phyloP scores from a whole-genome alignment of 768 basidiomycete genomes.

The Leccinellum albellum region DNA sequence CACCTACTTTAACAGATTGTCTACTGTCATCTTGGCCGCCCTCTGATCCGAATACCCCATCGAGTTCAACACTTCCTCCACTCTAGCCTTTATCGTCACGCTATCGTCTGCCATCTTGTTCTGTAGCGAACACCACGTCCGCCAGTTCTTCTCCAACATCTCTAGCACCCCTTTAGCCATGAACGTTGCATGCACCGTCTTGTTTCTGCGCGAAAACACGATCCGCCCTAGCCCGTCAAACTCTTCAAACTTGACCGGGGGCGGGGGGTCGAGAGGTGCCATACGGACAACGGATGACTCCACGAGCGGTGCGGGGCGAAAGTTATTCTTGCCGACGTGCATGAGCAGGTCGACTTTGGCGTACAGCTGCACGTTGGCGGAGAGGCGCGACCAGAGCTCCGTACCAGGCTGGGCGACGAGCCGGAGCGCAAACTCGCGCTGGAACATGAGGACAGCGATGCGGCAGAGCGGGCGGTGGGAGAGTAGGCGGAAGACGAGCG shows the following conservation, averaged over 20 bases:
- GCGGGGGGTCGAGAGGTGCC: constrained; percentile 90
- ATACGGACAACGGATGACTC: constrained; percentile 91
- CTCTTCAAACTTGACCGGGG: constrained; percentile 93
- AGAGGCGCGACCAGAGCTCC: constrained; percentile 87
- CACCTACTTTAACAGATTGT: constrained; percentile 83
- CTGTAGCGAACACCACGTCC: constrained; percentile 86
- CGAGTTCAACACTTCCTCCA: constrained; percentile 71
- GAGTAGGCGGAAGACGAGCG: constrained; percentile 92
- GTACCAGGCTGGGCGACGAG: constrained; percentile 83
- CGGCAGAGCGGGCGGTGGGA: constrained; percentile 95
- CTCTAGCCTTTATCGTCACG: constrained; percentile 61
- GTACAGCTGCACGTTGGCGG: constrained; percentile 96
- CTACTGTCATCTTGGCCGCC: constrained; percentile 94
- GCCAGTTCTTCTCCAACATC: constrained; percentile 91
- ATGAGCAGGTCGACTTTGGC: constrained; percentile 94
- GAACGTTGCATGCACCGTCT: constrained; percentile 85
- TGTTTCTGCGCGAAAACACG: constrained; percentile 82
- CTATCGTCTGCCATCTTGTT: constrained; percentile 73
- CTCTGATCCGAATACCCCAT: constrained; percentile 75
- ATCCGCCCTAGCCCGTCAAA: constrained; percentile 95
- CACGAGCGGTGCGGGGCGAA: constrained; percentile 92
- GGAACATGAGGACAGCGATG: constrained; percentile 94
- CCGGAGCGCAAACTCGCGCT: too few relatives aligned
- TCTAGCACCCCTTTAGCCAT: constrained; percentile 91
- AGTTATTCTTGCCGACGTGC: too few relatives aligned